These are phyloP conservation scores for Penicillium pancosmium DNA, from an alignment of 495 filamentous ascomycete genomes.

Conservation along the genomic window DNA sequence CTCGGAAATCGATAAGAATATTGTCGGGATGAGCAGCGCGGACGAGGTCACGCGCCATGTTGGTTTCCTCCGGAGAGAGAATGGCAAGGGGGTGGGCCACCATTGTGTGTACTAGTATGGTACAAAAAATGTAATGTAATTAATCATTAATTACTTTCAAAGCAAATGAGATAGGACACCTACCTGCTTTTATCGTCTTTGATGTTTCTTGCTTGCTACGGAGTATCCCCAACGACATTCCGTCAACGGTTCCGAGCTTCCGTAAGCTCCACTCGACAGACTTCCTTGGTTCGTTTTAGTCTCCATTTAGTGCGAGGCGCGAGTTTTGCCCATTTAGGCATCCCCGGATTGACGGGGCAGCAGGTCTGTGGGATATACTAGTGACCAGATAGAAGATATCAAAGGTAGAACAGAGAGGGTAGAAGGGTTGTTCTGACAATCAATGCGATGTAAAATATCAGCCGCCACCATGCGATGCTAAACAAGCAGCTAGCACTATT, in stretches of 20 bases:
- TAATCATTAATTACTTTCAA: too few species aligned
- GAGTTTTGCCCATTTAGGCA: background rate
- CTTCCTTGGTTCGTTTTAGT: background rate
- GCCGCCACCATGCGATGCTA: too few species aligned
- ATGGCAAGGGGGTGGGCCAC: slow-evolving; percentile 51
- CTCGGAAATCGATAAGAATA: slow-evolving; percentile 53
- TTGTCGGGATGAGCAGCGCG: slow-evolving; percentile 40
- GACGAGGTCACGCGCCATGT: slow-evolving; percentile 50
- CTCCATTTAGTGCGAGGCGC: background rate
- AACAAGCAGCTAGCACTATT: too few species aligned
- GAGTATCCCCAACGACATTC: background rate
- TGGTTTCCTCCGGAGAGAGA: slow-evolving; percentile 51
- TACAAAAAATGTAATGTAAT: too few species aligned
- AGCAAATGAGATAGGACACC: background rate
- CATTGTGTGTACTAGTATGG: too few species aligned
- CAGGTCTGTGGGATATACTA: background rate
- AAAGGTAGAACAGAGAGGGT: too few species aligned
- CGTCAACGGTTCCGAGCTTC: slow-evolving; percentile 2
- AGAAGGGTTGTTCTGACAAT: too few species aligned
- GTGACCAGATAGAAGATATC: background rate
- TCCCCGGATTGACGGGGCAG: background rate
- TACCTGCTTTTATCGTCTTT: background rate
- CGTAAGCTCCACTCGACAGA: slow-evolving; percentile 1
- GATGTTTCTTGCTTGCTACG: too few species aligned
- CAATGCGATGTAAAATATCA: too few species aligned